phyloP scores from a whole-genome alignment of 495 filamentous ascomycete genomes.

The Penicillium malachiteum region DNA sequence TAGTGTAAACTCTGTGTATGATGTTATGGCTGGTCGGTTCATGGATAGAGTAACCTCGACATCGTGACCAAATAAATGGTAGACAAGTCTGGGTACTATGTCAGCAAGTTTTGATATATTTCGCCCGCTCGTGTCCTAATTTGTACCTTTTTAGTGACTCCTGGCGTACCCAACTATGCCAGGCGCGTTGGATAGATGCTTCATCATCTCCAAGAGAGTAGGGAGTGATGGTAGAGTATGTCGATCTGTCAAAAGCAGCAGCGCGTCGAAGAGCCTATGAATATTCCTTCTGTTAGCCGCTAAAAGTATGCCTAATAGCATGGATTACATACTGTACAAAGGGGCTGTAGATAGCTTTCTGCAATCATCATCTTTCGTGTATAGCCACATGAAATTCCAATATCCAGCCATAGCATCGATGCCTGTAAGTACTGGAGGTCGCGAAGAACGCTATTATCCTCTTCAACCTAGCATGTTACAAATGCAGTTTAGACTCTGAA shows the following conservation, averaged over 20 bases:
- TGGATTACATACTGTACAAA: constrained; percentile 38
- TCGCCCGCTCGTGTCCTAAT: not conserved
- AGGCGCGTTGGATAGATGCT: constrained; percentile 47
- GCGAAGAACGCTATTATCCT: constrained; percentile 53
- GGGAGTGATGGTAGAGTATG: constrained; percentile 40
- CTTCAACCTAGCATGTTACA: constrained; percentile 40
- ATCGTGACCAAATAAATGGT: constrained; percentile 56
- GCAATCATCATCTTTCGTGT: constrained; percentile 64
- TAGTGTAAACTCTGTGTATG: constrained; percentile 58
- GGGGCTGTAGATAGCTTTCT: constrained; percentile 51
- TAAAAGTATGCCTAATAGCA: too few relatives aligned
- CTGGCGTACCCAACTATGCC: constrained; percentile 50
- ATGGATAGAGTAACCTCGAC: constrained; percentile 54
- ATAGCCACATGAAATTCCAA: constrained; percentile 61
- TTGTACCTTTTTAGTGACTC: constrained; percentile 43
- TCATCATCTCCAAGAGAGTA: constrained; percentile 40
- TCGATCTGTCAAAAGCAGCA: constrained; percentile 39
- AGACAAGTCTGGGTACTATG: constrained; percentile 43
- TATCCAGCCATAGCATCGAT: constrained; percentile 52
- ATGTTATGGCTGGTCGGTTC: constrained; percentile 49
- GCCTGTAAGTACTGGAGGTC: constrained; percentile 56
- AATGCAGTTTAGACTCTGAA: not conserved
- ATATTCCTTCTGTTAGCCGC: not conserved
- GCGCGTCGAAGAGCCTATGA: constrained; percentile 20
- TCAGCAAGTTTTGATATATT: not conserved